Conservation (phyloP, 441 rosid species). For the Gossypium lobatum region DNA sequence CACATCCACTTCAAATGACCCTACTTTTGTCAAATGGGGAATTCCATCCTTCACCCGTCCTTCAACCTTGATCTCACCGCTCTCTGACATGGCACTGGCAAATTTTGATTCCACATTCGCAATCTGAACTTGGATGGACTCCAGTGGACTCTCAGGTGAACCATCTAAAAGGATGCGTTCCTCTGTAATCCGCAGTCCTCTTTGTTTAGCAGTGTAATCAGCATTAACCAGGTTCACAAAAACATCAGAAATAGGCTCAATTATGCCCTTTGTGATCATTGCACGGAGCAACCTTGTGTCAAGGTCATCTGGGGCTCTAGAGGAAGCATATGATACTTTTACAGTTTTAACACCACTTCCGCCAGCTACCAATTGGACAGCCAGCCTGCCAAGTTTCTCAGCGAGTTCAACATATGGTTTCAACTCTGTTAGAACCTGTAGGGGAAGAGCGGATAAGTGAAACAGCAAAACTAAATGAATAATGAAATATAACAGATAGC, state of each 20-base stretch:
- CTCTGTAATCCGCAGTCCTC: constrained; percentile 75
- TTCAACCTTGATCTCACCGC: constrained; percentile 66
- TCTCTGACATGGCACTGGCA: constrained; percentile 74
- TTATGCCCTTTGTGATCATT: constrained; percentile 86
- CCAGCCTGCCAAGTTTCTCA: constrained; percentile 85
- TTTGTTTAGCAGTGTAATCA: constrained; percentile 91
- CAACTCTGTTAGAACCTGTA: constrained; percentile 73
- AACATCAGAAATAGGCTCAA: constrained; percentile 83
- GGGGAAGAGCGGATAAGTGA: not conserved
- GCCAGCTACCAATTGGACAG: constrained; percentile 83
- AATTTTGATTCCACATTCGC: constrained; percentile 81
- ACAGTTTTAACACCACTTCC: constrained; percentile 79
- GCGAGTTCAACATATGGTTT: constrained; percentile 75
- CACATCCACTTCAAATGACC: constrained; percentile 86
- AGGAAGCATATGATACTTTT: constrained; percentile 65
- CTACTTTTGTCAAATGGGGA: constrained; percentile 73
- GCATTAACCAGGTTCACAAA: constrained; percentile 91
- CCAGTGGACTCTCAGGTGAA: constrained; percentile 73
- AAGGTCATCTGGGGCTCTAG: constrained; percentile 75
- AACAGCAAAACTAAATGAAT: not conserved
- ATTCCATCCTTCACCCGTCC: constrained; percentile 83
- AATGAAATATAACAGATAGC: not conserved
- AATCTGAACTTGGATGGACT: constrained; percentile 68
- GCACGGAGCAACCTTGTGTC: constrained; percentile 95
- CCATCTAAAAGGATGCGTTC: constrained; percentile 60